Evolutionary conservation across 306 rosid genomes (phyloP), one percentile per base, ranked within the genome.

Genomic region (Citrullus mucosospermus): DNA sequence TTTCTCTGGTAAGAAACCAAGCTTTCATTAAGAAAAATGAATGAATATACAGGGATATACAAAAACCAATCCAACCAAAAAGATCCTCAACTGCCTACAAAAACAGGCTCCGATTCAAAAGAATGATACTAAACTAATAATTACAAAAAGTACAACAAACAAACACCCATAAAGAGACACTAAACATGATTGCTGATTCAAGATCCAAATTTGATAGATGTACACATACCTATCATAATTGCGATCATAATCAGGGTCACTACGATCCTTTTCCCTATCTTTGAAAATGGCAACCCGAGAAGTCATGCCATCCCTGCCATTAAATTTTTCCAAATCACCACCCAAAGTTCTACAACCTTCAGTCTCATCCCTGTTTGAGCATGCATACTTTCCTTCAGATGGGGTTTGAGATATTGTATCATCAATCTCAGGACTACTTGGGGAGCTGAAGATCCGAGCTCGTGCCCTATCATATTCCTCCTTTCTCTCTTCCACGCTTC

Each of bases 401-500:
- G 88, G 96, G 76, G 82, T 85, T 84, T 82, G 92, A 85, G 85
- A 91, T 81, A 60, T 80, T 25, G 81, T 73, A 75, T 78, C 83
- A 77, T 83, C 75, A 60, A 84, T 66, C 75, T 77, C 78, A 77
- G 48, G 74, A 82, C 32, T 84, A 66, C 86, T 84, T 65, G 90
- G 81, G 0, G 93, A 92, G 81, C 86, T 92, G 81, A 94, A 94
- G 76, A 94, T 94, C 85, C 98, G 90, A 36, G 98, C 98, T 66
- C 98, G 97, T 41, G 98, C 98, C 84, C 86, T 90, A 66, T 89
- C 91, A 82, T 94, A 94, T 82, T 94, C 98, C 85, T 94, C 98
- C 86, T 94, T 94, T 85, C 98, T 91, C 82, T 94, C 98, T 77
- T 94, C 98, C 78, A 94, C 95, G 76, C 97, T 94, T 85, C 88